Base-by-base conservation (phyloP, 2,329 filamentous ascomycete species). In the Lachnellula suecica region DNA sequence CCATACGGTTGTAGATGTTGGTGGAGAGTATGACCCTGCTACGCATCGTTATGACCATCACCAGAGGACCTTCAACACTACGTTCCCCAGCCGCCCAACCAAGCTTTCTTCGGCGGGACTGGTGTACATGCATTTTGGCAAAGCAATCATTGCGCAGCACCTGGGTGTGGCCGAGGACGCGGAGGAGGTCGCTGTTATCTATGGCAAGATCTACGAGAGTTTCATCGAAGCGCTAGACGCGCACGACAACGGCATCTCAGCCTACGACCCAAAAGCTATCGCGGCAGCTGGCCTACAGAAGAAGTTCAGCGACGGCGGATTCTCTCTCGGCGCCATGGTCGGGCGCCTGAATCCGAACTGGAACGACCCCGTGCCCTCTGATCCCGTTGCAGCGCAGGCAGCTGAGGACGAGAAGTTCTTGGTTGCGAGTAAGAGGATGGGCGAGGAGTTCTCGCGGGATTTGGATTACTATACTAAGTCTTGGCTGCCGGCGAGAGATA, bases 1-100 rank as follows among this genome's bases (percentile, higher is more conserved):
- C 79, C 89, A 97, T 76, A 96, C 91, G 50, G 92, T 99, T 53
- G 93, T 97, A 63, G 94, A 99, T 68, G 94, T 97, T n/a, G 92
- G 93, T 67, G 93, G 92, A 64, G 89, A 93, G 71, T 97, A 99
- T 74, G 88, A 96, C 67, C 74, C 89, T 50, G 71, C 76, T 46
- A 74, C 73, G 59, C 84, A 91, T 72, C 88, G 93, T 65, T 99
- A 89, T 78, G 94, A 99, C 74, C 94, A 99, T 76, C 94, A 99
- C 80, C 94, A 99, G 79, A 91, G 93, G 59, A 86, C 85, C 67
- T 99, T 99, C 78, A 73, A 74, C 54, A 87, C 88, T 52, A 91
- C 87, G 43, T 99, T 99, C 74, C 91, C 93, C 19, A 82, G 82
- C 55, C 88, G 88, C 66, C 70, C 74, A 49, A 99, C 94, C 59